Evolutionary conservation across 148 eudicot genomes (phyloP).

Genomic region (Rhododendron ferrugineum): DNA sequence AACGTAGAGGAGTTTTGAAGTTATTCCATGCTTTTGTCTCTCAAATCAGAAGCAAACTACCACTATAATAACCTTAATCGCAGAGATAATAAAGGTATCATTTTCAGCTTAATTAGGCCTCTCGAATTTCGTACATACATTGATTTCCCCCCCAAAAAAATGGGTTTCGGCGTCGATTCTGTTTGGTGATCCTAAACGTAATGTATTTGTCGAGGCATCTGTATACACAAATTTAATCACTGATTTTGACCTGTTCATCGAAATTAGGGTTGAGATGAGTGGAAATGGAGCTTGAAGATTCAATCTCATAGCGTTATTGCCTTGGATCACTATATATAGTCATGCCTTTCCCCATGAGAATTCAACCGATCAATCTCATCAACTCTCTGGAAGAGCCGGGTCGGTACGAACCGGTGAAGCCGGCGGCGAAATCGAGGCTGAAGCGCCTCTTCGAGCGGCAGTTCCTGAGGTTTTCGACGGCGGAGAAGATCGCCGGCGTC

Average conservation of each 20-base stretch:
- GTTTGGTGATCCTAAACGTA: constrained; percentile 9
- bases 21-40: constrained; percentile 44
- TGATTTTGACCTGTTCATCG: neutral
- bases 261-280: neutral
- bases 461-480: constrained; percentile 33
- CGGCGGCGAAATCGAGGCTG: constrained; percentile 53
- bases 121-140: constrained; percentile 12
- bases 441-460: constrained; percentile 51
- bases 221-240: neutral
- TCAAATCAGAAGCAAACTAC: constrained; percentile 19
- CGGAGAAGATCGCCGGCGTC: constrained; percentile 27
- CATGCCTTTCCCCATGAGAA: constrained; percentile 57
- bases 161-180: constrained; percentile 6
- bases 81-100: constrained; percentile 15
- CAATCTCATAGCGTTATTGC: neutral
- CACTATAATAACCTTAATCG: constrained; percentile 10
- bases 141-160: neutral
- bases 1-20: constrained; percentile 42
- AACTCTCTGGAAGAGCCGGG: constrained; percentile 10
- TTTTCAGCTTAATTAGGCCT: neutral
- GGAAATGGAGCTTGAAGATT: constrained; percentile 1
- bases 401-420: constrained; percentile 19
- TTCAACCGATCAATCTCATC: constrained; percentile 62
- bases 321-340: neutral
- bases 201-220: neutral